phyloP scores from a whole-genome alignment of 768 basidiomycete species.

The Gymnopilus dilepis region DNA sequence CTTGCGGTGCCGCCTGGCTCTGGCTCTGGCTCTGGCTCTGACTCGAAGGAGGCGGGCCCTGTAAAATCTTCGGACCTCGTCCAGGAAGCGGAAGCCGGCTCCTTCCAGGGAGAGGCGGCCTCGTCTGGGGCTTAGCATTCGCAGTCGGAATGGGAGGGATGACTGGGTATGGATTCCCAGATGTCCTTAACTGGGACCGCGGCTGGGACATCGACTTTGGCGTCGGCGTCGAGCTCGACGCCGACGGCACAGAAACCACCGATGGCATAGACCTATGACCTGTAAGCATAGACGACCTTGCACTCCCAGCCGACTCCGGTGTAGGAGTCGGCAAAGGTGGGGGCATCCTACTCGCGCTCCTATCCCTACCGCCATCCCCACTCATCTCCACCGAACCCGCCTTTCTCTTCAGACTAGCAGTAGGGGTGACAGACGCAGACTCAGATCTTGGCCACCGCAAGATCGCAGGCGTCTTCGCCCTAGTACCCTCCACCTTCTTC shows the following conservation, averaged over 20 bases:
- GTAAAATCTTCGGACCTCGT: neutral
- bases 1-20: neutral
- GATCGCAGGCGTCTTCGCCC: neutral
- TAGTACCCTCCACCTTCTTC: neutral
- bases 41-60: no score
- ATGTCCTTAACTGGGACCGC: no score
- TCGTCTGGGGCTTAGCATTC: neutral
- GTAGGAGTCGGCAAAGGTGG: neutral
- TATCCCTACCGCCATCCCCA: no score
- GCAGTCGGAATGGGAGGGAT: neutral
- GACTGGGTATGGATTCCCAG: no score
- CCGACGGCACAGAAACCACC: neutral
- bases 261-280: neutral
- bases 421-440: no score
- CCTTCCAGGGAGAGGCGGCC: neutral
- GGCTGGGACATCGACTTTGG: neutral
- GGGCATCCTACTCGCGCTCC: no score
- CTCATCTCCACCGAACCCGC: no score
- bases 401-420: no score
- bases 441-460: no score
- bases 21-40: neutral
- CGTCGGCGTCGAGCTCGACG: neutral
- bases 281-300: neutral
- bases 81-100: constrained; percentile 2
- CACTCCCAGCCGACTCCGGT: neutral